These are phyloP conservation scores for Coniochaeta pulveracea DNA, from an alignment of 2,329 filamentous ascomycete genomes.

Conservation along the genomic window DNA sequence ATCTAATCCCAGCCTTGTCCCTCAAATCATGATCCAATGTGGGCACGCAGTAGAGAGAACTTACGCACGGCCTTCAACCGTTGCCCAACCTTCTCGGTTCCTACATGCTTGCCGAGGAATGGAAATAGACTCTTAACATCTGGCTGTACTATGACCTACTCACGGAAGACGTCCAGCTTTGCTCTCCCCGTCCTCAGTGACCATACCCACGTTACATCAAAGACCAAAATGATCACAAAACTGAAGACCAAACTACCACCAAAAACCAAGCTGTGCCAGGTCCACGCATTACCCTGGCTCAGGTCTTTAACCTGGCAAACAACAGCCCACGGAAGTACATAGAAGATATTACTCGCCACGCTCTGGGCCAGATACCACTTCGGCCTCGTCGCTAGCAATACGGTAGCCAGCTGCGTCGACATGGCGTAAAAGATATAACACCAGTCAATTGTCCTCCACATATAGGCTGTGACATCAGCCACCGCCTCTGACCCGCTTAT, in stretches of 20 bases:
- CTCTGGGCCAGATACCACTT: slow-evolving; percentile 60
- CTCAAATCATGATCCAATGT: too few species aligned
- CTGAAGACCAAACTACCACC: slow-evolving; percentile 58
- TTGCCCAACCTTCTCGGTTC: too few species aligned
- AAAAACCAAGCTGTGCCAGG: slow-evolving; percentile 55
- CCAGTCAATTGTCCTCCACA: slow-evolving; percentile 34
- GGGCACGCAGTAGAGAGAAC: too few species aligned
- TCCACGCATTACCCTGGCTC: slow-evolving; percentile 48
- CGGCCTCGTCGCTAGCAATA: slow-evolving; percentile 53
- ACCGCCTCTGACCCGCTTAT: slow-evolving; percentile 46
- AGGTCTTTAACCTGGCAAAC: slow-evolving; percentile 39
- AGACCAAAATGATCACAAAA: slow-evolving; percentile 42
- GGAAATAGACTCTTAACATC: too few species aligned
- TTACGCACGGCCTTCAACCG: too few species aligned
- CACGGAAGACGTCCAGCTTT: slow-evolving; percentile 23
- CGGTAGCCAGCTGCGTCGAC: slow-evolving; percentile 51
- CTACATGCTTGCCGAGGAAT: too few species aligned
- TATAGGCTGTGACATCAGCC: slow-evolving; percentile 48
- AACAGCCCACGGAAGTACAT: slow-evolving; percentile 62
- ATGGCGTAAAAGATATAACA: slow-evolving; percentile 52
- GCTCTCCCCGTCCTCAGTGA: slow-evolving; percentile 31
- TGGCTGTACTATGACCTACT: too few species aligned
- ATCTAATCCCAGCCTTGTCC: too few species aligned
- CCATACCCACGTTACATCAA: slow-evolving; percentile 41
- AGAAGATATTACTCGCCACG: slow-evolving; percentile 53